Conservation (phyloP, 805 yeast species). For the Komagataella ulmi region DNA sequence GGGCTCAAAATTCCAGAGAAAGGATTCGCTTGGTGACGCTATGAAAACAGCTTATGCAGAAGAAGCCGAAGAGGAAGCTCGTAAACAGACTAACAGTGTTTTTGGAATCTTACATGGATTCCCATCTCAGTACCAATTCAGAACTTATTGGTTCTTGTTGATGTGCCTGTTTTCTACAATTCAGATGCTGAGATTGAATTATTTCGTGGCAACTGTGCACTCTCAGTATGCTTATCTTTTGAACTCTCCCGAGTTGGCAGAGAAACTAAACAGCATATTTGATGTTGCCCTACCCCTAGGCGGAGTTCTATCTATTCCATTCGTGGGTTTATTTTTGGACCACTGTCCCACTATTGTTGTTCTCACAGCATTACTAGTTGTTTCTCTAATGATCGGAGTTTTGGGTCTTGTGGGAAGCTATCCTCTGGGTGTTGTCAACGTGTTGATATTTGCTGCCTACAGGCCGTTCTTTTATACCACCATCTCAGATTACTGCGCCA, state of each 20-base stretch:
- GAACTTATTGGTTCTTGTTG: slow-evolving; percentile 36
- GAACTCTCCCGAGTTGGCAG: slow-evolving; percentile 23
- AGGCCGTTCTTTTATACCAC: slow-evolving; percentile 91
- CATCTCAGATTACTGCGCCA: slow-evolving; percentile 82
- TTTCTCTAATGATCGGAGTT: slow-evolving; percentile 32
- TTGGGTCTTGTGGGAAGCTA: slow-evolving; percentile 31
- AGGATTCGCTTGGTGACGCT: slow-evolving; percentile 37
- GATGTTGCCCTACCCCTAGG: slow-evolving; percentile 45
- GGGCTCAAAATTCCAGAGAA: background rate
- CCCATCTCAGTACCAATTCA: slow-evolving; percentile 33
- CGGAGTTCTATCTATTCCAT: slow-evolving; percentile 40
- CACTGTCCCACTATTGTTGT: slow-evolving; percentile 32
- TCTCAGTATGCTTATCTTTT: slow-evolving; percentile 39
- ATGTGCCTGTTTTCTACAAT: slow-evolving; percentile 38
- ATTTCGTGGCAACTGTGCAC: slow-evolving; percentile 44
- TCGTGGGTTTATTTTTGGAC: slow-evolving; percentile 38
- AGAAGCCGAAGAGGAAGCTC: slow-evolving; percentile 28
- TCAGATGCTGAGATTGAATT: slow-evolving; percentile 43
- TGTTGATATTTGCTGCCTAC: slow-evolving; percentile 34
- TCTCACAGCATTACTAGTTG: slow-evolving; percentile 21
- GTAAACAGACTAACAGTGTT: slow-evolving; percentile 27
- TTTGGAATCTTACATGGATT: slow-evolving; percentile 43
- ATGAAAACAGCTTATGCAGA: slow-evolving; percentile 37
- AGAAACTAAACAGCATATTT: slow-evolving; percentile 29
- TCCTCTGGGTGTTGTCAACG: slow-evolving; percentile 28